Conservation (phyloP, 2,329 filamentous ascomycete species). For the Ambrosiella beaveri region DNA sequence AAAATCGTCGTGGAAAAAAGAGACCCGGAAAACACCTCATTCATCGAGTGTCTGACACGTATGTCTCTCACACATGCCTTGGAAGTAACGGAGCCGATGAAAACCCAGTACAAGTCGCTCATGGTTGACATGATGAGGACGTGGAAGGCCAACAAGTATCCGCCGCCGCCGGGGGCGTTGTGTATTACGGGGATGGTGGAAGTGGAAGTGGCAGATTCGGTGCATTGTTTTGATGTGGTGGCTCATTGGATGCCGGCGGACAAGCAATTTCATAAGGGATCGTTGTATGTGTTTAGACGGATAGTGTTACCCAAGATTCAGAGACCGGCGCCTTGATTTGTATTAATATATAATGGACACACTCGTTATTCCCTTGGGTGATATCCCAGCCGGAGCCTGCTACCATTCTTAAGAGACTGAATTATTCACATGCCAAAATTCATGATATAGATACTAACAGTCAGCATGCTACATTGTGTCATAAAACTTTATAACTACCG, state of each 20-base stretch:
- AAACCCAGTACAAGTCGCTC: constrained; percentile 12
- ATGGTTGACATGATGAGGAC: constrained; percentile 17
- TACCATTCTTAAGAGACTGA: no score
- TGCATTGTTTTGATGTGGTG: constrained; percentile 27
- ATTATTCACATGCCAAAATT: no score
- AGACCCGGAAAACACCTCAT: constrained; percentile 1
- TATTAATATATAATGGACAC: no score
- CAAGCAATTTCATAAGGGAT: constrained; percentile 19
- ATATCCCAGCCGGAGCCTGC: no score
- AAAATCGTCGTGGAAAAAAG: constrained; percentile 10
- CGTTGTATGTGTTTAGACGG: constrained; percentile 6
- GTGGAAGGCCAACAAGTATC: constrained; percentile 22
- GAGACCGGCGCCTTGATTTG: background rate
- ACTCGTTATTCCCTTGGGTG: no score
- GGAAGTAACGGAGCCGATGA: constrained; percentile 14
- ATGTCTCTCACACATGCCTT: constrained; percentile 13
- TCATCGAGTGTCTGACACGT: constrained; percentile 13
- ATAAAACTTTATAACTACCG: no score
- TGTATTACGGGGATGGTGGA: constrained; percentile 30
- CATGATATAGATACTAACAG: background rate
- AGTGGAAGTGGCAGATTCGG: constrained; percentile 23
- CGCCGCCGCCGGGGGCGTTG: constrained; percentile 30
- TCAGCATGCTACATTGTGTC: background rate
- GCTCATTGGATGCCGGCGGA: constrained; percentile 34
- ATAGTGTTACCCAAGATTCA: constrained; percentile 15